Evolutionary conservation across 768 basidiomycete species (phyloP), one percentile per base, ranked within the genome.

Genomic region (Udeniomyces megalosporus): DNA sequence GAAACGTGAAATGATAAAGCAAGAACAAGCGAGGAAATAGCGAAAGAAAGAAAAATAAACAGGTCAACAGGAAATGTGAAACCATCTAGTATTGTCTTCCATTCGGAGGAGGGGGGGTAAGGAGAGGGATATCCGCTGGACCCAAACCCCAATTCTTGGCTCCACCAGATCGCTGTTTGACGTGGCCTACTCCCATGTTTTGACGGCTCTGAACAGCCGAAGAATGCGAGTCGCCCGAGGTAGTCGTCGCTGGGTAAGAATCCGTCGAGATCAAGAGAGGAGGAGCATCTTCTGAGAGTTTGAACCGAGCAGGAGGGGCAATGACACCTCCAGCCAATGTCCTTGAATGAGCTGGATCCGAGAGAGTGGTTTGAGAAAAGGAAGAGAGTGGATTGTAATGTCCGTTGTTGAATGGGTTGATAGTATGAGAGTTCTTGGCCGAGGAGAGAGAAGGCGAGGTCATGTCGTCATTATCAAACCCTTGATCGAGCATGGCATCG

Each of bases 401-500:
- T 24, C 24, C 32, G 52, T 55, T 35, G n/a, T 42, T 32, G 44
- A 46, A 42, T 0, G 42, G 60, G 17, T 44, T 52, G 32, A 32
- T 4, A 17, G 38, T 42, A 12, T 17, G 50, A 28, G 26, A 20
- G 14, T 48, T 48, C 14, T 48, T 48, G 7, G 47, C 4, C n/a
- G n/a, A n/a, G n/a, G n/a, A n/a, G n/a, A n/a, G n/a, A n/a, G n/a
- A n/a, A 1, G 60, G 20, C 24, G 52, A 8, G 24, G 60, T 26
- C 15, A 65, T 53, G 11, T 79, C 79, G 52, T 74, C 74, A 62
- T 88, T 85, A 62, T 93, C 88, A 72, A 92, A 95, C 5, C 90
- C 92, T 65, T 77, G 77, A 69, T 97, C 88, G 61, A 97, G 77
- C 84, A 96, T 95, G 35, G 88, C 88, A 71, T 90, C 86, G 64